phyloP scores from a whole-genome alignment of 2,329 filamentous ascomycete species.

The Aotearoamyces nothofagi region DNA sequence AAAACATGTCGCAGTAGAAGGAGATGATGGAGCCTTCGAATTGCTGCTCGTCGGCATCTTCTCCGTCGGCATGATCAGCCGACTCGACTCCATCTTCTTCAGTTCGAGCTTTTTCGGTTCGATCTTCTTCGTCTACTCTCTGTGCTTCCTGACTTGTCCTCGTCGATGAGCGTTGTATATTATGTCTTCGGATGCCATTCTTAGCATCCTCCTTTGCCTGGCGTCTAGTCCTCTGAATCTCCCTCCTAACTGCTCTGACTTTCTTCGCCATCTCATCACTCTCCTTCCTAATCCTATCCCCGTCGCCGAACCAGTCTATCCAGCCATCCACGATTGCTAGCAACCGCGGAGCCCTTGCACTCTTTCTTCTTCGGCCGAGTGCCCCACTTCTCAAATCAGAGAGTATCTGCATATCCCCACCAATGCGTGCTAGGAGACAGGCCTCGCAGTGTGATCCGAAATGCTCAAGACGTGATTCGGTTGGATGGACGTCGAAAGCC shows the following conservation, averaged over 20 bases:
- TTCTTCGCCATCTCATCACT: slow-evolving; percentile 7
- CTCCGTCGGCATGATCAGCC: slow-evolving; percentile 2
- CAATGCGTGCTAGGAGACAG: slow-evolving; percentile 34
- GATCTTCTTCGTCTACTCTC: slow-evolving; percentile 1
- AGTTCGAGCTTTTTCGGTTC: background rate
- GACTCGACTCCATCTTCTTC: slow-evolving; percentile 1
- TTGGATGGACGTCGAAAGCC: slow-evolving; percentile 18
- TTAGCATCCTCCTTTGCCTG: slow-evolving; percentile 5
- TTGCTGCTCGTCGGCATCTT: slow-evolving; percentile 4
- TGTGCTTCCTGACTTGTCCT: background rate
- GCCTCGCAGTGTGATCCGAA: slow-evolving; percentile 31
- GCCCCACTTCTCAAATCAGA: slow-evolving; percentile 29
- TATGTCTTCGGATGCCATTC: background rate
- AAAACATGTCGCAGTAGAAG: background rate
- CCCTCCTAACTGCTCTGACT: slow-evolving; percentile 5
- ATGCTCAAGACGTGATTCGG: slow-evolving; percentile 14
- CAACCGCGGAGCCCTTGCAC: slow-evolving; percentile 4
- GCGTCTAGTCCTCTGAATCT: slow-evolving; percentile 8
- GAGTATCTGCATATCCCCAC: slow-evolving; percentile 26
- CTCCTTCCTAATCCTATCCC: slow-evolving; percentile 2
- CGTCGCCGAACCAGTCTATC: slow-evolving; percentile 5
- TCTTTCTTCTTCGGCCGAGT: slow-evolving; percentile 21
- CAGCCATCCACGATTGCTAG: slow-evolving; percentile 10
- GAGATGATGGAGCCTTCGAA: slow-evolving; percentile 9
- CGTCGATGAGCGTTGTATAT: no score